Conservation (phyloP, 2,329 filamentous ascomycete genomes). For the Fusarium albosuccineum region DNA sequence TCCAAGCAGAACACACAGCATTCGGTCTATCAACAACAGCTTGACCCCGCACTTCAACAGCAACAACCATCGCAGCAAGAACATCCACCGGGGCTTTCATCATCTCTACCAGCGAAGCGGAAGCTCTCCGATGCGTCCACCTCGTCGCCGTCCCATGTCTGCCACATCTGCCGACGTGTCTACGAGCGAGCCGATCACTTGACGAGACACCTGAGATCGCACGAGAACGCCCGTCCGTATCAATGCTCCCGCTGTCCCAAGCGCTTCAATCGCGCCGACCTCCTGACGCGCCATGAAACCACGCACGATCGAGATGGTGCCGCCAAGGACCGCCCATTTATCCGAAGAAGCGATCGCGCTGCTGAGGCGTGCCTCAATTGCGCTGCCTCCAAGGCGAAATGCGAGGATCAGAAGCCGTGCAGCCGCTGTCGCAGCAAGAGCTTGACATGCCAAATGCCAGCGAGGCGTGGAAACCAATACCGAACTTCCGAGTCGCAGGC, state of each 20-base stretch:
- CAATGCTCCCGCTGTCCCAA: conserved; percentile 47
- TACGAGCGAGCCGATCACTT: conserved; percentile 46
- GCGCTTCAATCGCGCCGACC: conserved; percentile 46
- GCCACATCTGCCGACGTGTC: conserved; percentile 46
- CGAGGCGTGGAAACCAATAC: conserved; percentile 43
- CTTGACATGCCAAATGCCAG: conserved; percentile 44
- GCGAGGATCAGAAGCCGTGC: conserved; percentile 46
- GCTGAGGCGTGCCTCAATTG: conserved; percentile 47
- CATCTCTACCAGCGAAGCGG: conserved; percentile 39
- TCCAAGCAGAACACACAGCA: conserved; percentile 24
- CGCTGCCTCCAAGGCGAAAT: conserved; percentile 46
- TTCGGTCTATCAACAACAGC: conserved; percentile 34
- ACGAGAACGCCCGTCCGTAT: conserved; percentile 46
- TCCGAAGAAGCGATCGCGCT: conserved; percentile 43
- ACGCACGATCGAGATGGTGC: conserved; percentile 46
- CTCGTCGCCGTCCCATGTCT: conserved; percentile 46
- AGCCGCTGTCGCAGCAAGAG: conserved; percentile 46
- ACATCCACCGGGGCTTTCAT: conserved; percentile 24
- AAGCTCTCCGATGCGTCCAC: conserved; percentile 43
- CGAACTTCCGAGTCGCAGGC: conserved; percentile 43
- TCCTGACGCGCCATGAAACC: conserved; percentile 45
- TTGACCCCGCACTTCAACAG: conserved; percentile 33
- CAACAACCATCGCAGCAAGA: conserved; percentile 13
- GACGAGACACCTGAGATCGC: conserved; percentile 44
- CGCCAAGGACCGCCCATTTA: conserved; percentile 45